phyloP scores from a whole-genome alignment of 2,329 filamentous ascomycete genomes.

The Blastomyces silverae region DNA sequence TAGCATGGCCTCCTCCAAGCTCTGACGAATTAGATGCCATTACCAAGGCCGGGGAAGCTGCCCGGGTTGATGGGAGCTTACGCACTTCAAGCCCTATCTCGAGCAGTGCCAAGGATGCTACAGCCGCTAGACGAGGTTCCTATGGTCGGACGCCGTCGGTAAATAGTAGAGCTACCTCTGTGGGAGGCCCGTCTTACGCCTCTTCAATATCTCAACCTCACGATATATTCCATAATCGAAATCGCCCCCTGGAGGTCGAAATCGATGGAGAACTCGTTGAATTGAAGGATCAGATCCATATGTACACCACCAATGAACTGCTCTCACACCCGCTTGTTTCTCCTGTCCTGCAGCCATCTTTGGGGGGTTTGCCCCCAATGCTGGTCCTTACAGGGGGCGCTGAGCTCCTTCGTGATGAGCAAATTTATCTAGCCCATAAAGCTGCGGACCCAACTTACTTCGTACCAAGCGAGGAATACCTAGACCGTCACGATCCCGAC shows the following conservation, averaged over 20 bases:
- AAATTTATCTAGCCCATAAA: conserved; percentile 92
- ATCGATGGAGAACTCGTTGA: conserved; percentile 65
- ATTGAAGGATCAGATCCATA: conserved; percentile 87
- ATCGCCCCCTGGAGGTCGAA: conserved; percentile 54
- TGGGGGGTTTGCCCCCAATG: conserved; percentile 83
- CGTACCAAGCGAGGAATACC: conserved; percentile 56
- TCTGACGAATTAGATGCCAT: conserved; percentile 59
- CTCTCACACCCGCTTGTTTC: conserved; percentile 84
- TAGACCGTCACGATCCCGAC: conserved; percentile 57
- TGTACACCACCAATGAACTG: conserved; percentile 77
- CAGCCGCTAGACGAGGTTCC: neutral
- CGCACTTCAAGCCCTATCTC: conserved; percentile 14
- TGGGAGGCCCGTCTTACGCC: neutral
- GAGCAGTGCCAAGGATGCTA: neutral
- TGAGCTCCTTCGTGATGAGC: conserved; percentile 85
- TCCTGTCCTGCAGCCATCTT: conserved; percentile 74
- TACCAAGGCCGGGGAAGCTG: conserved; percentile 44
- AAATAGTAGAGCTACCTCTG: neutral
- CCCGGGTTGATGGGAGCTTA: conserved; percentile 16
- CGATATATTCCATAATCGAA: conserved; percentile 20
- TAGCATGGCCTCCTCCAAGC: conserved; percentile 88
- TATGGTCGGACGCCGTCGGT: neutral
- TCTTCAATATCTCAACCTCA: neutral
- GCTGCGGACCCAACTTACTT: conserved; percentile 77
- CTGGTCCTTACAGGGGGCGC: conserved; percentile 82